Base-by-base conservation (phyloP, 345 rosid species). In the Aethionema arabicum region DNA sequence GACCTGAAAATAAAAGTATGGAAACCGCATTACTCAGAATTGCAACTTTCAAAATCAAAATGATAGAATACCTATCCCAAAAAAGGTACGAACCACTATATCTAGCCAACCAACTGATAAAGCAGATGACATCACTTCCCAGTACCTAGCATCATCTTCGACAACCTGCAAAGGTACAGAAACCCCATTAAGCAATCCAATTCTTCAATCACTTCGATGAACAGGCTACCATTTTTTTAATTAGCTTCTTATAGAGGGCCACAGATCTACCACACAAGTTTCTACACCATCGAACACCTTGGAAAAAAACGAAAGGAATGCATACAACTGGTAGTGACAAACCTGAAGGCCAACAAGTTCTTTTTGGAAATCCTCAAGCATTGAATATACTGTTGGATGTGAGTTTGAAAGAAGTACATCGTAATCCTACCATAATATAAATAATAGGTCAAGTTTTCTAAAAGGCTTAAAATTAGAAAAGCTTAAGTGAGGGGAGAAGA, bases 61-160 rank as follows among this genome's bases (percentile, higher is more conserved):
- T 37, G 49, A 30, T 0, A 7, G 47, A 58, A 37, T 11, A 11
- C n/a, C 8, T 21, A 49, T 38, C 35, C 30, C 30, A 52, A 38
- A 65, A 57, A 50, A 54, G 27, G 14, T 30, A 72, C 90, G 42
- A 53, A 93, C 96, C 82, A 82, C 96, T 45, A 84, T 90, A 69
- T 90, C 91, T 44, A 87, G 78, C 97, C 97, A 93, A 63, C 99
- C 99, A 75, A 93, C 83, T 38, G 93, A 85, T 32, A 89, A 64
- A 32, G 88, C 93, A 37, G 95, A 87, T 46, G 86, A 67, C 74
- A 86, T 78, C 56, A 85, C 85, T 69, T 82, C 91, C 98, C 98
- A 92, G 64, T 85, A 92, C 73, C 70, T 81, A 43, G 86, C 78
- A 74, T 85, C 76, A 67, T 89, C 88, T 78, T 89, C 97, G 52